phyloP scores from a whole-genome alignment of 805 yeast species.

The Yarrowia sp. region DNA sequence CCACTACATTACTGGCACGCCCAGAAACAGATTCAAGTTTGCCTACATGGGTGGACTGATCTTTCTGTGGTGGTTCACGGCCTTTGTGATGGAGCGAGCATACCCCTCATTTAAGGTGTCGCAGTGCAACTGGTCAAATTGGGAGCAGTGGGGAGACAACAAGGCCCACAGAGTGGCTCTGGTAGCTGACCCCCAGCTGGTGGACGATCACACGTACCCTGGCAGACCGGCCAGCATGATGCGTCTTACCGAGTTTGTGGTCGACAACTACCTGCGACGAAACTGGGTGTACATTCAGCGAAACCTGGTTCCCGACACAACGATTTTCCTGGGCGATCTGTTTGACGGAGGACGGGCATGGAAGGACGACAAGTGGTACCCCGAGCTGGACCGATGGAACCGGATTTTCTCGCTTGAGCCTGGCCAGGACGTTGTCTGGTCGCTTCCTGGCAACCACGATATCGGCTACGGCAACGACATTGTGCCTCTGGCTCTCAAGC shows the following conservation, averaged over 20 bases:
- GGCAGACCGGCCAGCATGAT: conserved; percentile 53
- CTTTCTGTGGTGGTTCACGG: conserved; percentile 9
- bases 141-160: conserved; percentile 45
- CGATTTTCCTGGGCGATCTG: conserved; percentile 82
- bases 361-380: conserved; percentile 64
- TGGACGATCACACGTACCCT: conserved; percentile 87
- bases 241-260: conserved; percentile 55
- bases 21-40: conserved; percentile 12
- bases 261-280: conserved; percentile 77
- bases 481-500: conserved; percentile 49
- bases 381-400: conserved; percentile 68
- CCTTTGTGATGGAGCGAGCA: conserved; percentile 11
- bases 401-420: conserved; percentile 58
- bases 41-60: conserved; percentile 8
- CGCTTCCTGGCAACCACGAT: conserved; percentile 93
- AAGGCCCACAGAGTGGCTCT: conserved; percentile 46
- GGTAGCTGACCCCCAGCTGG: conserved; percentile 91
- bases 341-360: conserved; percentile 95
- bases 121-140: conserved; percentile 36
- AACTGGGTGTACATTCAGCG: conserved; percentile 63
- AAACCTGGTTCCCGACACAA: conserved; percentile 67
- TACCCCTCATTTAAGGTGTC: not conserved
- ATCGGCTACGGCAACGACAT: conserved; percentile 87
- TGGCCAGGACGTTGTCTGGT: conserved; percentile 45
- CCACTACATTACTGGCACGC: conserved; percentile 16